Percentiles rank a stretch among this genome's conserved stretches.
Evolutionary conservation across 805 yeast genomes (phyloP).

Genomic region (Wickerhamomyces sydowiorum): DNA sequence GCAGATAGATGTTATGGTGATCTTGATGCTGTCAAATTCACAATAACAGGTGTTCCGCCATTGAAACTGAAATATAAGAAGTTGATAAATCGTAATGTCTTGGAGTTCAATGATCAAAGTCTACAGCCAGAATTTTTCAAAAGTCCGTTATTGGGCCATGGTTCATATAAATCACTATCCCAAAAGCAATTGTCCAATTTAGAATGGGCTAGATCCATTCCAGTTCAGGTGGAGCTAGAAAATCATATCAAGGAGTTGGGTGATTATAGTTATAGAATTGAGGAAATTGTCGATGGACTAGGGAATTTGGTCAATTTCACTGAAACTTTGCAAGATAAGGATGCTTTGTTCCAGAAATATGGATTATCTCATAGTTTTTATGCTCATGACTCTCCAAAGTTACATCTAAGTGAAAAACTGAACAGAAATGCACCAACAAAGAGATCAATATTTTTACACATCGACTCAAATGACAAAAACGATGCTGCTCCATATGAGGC

Average conservation of each 20-base stretch:
- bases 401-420: constrained; percentile 38
- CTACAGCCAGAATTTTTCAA: constrained; percentile 45
- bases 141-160: constrained; percentile 41
- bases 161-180: constrained; percentile 22
- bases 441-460: constrained; percentile 27
- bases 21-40: constrained; percentile 44
- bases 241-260: constrained; percentile 41
- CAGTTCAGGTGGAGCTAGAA: constrained; percentile 40
- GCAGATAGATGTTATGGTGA: constrained; percentile 68
- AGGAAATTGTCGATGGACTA: constrained; percentile 57
- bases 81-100: constrained; percentile 30
- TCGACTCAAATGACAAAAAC: constrained; percentile 23
- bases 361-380: constrained; percentile 39
- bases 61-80: constrained; percentile 52
- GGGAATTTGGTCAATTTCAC: constrained; percentile 51
- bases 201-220: constrained; percentile 35
- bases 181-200: constrained; percentile 32
- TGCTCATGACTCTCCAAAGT: constrained; percentile 52
- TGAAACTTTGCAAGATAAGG: constrained; percentile 21
- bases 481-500: constrained; percentile 30
- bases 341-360: constrained; percentile 22
- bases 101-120: constrained; percentile 33
- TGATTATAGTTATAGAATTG: constrained; percentile 48
- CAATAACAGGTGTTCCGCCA: constrained; percentile 76
- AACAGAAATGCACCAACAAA: constrained; percentile 32